phyloP scores from a whole-genome alignment of 306 rosid genomes.

The Cicer yamashitae region DNA sequence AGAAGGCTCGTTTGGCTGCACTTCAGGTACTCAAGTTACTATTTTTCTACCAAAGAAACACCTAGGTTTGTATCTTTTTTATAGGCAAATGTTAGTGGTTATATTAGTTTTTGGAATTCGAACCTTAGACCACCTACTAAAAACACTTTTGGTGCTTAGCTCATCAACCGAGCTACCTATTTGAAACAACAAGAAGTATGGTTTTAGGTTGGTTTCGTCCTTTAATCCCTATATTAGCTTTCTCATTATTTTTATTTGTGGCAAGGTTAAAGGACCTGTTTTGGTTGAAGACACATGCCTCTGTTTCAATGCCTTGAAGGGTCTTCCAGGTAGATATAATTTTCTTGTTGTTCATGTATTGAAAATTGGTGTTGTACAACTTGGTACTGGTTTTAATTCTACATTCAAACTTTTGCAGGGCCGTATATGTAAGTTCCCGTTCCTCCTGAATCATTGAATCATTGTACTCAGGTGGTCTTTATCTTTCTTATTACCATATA shows the following conservation, averaged over 20 bases:
- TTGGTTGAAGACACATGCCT: conserved; percentile 98
- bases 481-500: conserved; percentile 10
- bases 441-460: conserved; percentile 38
- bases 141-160: not conserved
- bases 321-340: conserved; percentile 82
- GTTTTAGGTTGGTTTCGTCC: conserved; percentile 24
- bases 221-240: not conserved
- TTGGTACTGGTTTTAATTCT: conserved; percentile 38
- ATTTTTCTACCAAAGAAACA: not conserved
- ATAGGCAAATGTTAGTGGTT: not conserved
- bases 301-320: conserved; percentile 94
- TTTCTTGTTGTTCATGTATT: conserved; percentile 25
- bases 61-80: conserved; percentile 20
- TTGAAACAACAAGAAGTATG: not conserved
- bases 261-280: conserved; percentile 92
- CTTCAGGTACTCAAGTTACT: conserved; percentile 62
- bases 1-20: conserved; percentile 93
- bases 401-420: conserved; percentile 66
- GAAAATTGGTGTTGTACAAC: conserved; percentile 5
- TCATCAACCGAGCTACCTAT: not conserved
- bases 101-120: not conserved
- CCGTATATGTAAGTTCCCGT: conserved; percentile 91
- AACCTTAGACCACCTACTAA: not conserved
- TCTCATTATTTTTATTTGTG: conserved; percentile 24
- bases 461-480: conserved; percentile 47